Conservation (phyloP, 257 asterid species). For the Pogostemon cablin region DNA sequence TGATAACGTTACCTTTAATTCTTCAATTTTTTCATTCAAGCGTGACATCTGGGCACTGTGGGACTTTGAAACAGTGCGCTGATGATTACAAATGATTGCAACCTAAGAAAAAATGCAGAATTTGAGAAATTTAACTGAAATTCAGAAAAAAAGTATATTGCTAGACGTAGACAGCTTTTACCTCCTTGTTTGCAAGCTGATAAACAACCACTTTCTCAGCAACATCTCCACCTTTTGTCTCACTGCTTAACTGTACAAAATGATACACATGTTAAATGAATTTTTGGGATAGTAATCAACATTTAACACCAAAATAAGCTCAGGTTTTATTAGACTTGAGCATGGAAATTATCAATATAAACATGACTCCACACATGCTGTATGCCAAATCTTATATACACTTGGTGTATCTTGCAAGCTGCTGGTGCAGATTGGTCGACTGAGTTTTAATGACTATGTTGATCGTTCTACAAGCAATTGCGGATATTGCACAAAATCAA, state of each 20-base stretch:
- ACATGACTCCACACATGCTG: conserved; percentile 6
- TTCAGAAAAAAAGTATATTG: background rate
- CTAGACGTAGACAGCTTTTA: conserved; percentile 37
- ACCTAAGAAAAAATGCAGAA: conserved; percentile 57
- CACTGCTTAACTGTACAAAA: conserved; percentile 65
- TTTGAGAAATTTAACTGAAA: background rate
- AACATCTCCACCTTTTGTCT: conserved; percentile 64
- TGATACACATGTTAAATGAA: background rate
- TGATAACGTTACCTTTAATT: conserved; percentile 61
- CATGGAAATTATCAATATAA: conserved; percentile 5
- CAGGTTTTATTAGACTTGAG: conserved; percentile 13
- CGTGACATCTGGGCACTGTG: conserved; percentile 81
- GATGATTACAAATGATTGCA: conserved; percentile 98
- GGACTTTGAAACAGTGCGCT: conserved; percentile 84
- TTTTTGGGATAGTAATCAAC: conserved; percentile 3
- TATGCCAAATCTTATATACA: conserved; percentile 6
- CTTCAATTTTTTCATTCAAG: conserved; percentile 84
- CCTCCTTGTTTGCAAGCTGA: conserved; percentile 92
- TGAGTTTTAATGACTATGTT: background rate
- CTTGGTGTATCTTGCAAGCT: conserved; percentile 6
- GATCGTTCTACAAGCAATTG: background rate
- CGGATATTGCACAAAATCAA: background rate
- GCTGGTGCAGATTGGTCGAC: conserved; percentile 1
- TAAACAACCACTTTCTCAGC: conserved; percentile 68
- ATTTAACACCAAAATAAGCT: background rate